Conservation (phyloP, 73 alveolate species). For the Paramecium tetraurelia region DNA sequence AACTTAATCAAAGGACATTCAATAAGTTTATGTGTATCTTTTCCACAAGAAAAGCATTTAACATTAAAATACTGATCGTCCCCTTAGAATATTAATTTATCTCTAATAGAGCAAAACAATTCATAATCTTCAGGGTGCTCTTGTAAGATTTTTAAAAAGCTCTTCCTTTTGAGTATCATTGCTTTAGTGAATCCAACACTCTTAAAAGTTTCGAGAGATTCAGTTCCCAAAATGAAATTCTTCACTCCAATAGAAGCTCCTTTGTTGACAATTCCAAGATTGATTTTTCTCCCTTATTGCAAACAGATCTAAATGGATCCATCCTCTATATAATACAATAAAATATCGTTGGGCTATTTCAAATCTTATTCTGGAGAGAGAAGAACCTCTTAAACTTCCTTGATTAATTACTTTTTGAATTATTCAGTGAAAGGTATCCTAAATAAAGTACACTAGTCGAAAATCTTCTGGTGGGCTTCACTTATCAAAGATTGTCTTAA, state of each 20-base stretch:
- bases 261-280: neutral
- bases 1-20: constrained; percentile 36
- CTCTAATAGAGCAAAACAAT: constrained; percentile 35
- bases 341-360: neutral
- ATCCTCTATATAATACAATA: constrained; percentile 33
- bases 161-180: neutral
- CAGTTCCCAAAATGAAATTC: neutral
- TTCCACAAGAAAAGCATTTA: constrained; percentile 19
- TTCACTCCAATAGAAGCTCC: neutral
- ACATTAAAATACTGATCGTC: neutral
- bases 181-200: constrained; percentile 41
- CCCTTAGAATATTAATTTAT: neutral
- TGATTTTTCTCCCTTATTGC: neutral
- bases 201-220: neutral
- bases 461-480: constrained; percentile 34
- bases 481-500: neutral
- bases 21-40: neutral
- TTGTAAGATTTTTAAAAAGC: neutral
- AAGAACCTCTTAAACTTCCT: neutral
- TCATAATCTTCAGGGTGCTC: constrained; percentile 34
- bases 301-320: neutral
- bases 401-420: neutral
- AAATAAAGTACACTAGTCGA: constrained; percentile 20
- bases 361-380: constrained; percentile 33
- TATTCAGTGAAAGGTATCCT: neutral